Percentiles rank a stretch among this genome's conserved stretches.
phyloP scores from a whole-genome alignment of 164 flowering plant genomes.

The Annona cherimola region DNA sequence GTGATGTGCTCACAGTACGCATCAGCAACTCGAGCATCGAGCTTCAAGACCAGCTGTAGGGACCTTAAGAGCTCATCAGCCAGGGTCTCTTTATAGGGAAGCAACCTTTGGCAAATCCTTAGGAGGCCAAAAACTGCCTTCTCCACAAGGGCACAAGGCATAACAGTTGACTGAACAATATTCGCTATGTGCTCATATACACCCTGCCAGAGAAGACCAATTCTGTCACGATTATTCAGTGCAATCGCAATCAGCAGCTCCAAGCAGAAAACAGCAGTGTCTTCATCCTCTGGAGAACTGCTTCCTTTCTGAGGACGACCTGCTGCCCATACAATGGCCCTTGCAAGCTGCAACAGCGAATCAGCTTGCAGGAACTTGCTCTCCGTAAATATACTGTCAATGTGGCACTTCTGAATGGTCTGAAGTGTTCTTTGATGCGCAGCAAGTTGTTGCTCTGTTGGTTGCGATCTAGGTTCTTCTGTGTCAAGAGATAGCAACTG shows the following conservation, averaged over 20 bases:
- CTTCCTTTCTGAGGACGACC: constrained; percentile 28
- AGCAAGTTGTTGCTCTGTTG: constrained; percentile 35
- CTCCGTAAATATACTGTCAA: constrained; percentile 37
- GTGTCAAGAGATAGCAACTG: constrained; percentile 36
- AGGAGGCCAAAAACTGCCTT: constrained; percentile 43
- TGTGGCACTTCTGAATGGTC: constrained; percentile 36
- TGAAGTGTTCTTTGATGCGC: constrained; percentile 36
- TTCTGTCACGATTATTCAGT: constrained; percentile 38
- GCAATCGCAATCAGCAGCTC: constrained; percentile 38
- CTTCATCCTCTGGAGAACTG: constrained; percentile 34
- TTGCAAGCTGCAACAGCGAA: constrained; percentile 31
- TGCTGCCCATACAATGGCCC: constrained; percentile 31
- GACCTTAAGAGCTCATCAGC: constrained; percentile 39
- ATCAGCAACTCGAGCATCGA: constrained; percentile 43
- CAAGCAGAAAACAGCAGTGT: constrained; percentile 37
- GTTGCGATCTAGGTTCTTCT: constrained; percentile 34
- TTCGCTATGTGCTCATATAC: constrained; percentile 36
- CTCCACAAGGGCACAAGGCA: constrained; percentile 40
- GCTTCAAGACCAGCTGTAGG: constrained; percentile 32
- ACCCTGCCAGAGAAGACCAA: constrained; percentile 35
- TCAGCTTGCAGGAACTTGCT: constrained; percentile 34
- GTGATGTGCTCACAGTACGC: constrained; percentile 44
- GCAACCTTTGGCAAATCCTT: constrained; percentile 34
- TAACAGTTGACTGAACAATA: constrained; percentile 34
- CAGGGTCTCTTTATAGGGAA: constrained; percentile 34